These are phyloP conservation scores for Russula sp. DNA, from an alignment of 768 basidiomycete genomes.

Conservation along the genomic window DNA sequence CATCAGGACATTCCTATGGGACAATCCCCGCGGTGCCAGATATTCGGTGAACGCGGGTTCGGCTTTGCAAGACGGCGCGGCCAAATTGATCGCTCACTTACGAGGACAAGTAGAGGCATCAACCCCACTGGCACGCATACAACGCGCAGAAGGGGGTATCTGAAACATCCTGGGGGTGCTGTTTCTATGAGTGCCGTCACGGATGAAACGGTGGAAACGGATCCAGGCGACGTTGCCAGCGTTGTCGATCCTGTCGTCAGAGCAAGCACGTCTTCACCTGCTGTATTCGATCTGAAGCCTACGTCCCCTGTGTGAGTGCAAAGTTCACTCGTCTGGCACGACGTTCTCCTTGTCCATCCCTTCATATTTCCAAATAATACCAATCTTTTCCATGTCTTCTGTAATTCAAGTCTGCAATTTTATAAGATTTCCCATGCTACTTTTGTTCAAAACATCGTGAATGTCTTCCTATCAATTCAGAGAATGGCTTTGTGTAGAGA, in stretches of 20 bases:
- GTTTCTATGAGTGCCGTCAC: conserved; percentile 19
- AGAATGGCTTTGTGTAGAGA: neutral
- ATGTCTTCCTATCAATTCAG: conserved; percentile 5
- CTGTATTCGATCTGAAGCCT: conserved; percentile 12
- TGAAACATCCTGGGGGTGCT: conserved; percentile 11
- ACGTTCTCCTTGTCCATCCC: neutral
- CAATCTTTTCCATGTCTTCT: neutral
- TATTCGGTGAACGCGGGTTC: conserved; percentile 4
- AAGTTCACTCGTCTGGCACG: neutral
- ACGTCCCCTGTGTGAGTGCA: neutral
- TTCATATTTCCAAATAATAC: neutral
- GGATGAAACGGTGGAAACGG: conserved; percentile 1
- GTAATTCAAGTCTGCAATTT: conserved; percentile 7
- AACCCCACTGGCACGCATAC: neutral
- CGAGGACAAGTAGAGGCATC: neutral
- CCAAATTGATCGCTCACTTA: conserved; percentile 1
- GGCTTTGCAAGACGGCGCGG: conserved; percentile 9
- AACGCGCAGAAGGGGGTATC: conserved; percentile 8
- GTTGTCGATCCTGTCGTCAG: conserved; percentile 8
- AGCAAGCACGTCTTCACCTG: conserved; percentile 20
- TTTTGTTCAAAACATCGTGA: neutral
- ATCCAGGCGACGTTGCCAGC: neutral
- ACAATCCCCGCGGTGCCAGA: neutral
- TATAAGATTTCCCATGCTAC: conserved; percentile 5
- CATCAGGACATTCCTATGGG: neutral